Evolutionary conservation across 1,139 yeast genomes (phyloP).

Genomic region (Protomyces gravidus): DNA sequence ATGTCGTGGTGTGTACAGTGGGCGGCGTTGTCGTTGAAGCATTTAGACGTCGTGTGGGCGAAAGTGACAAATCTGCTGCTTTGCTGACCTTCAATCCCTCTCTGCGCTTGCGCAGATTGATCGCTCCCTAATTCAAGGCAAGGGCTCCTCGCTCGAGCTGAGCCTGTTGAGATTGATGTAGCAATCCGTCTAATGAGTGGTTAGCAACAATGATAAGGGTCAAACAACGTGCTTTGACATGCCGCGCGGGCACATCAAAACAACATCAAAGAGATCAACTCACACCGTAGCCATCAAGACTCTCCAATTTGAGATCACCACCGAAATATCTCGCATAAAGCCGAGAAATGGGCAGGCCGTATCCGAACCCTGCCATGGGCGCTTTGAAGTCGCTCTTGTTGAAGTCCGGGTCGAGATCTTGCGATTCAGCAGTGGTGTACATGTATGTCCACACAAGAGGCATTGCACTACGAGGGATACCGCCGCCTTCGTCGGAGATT

Average conservation of each 20-base stretch:
- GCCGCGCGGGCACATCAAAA: not conserved
- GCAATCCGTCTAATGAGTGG: slow-evolving; percentile 14
- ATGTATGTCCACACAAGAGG: slow-evolving; percentile 88
- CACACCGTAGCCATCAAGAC: slow-evolving; percentile 86
- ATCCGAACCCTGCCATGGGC: slow-evolving; percentile 94
- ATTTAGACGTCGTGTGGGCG: too few species aligned
- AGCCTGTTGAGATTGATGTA: slow-evolving; percentile 25
- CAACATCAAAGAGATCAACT: slow-evolving; percentile 74
- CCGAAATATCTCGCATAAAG: slow-evolving; percentile 87
- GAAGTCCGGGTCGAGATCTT: slow-evolving; percentile 57
- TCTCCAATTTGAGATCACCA: slow-evolving; percentile 79
- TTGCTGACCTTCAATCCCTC: too few species aligned
- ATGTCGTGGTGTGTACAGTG: not conserved
- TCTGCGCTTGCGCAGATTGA: too few species aligned
- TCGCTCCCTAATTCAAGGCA: too few species aligned
- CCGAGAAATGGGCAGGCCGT: slow-evolving; percentile 81
- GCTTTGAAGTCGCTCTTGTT: slow-evolving; percentile 62
- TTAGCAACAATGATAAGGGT: not conserved
- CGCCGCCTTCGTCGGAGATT: slow-evolving; percentile 92
- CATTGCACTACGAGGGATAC: slow-evolving; percentile 77
- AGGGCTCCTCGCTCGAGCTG: slow-evolving; percentile 21
- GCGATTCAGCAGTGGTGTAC: slow-evolving; percentile 67
- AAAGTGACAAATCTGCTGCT: too few species aligned
- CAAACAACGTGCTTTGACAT: not conserved
- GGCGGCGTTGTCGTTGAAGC: not conserved